Conservation (phyloP, 1,284 basidiomycete genomes). For the Cystobasidium sp. region DNA sequence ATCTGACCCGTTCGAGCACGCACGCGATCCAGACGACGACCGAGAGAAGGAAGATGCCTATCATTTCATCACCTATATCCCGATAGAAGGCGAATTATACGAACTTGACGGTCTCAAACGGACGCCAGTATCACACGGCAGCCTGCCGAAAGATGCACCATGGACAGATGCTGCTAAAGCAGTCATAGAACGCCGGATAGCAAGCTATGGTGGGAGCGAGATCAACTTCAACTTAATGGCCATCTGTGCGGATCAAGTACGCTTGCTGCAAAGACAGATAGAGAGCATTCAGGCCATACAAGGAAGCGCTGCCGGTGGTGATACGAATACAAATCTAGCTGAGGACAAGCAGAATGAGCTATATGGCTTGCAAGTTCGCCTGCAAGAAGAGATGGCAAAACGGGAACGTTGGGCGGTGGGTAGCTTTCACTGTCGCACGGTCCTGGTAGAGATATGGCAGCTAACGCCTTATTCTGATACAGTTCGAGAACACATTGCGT, state of each 20-base stretch:
- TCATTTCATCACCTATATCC: conserved; percentile 89
- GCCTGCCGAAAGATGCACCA: conserved; percentile 64
- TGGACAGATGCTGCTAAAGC: conserved; percentile 81
- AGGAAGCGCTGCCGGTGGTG: conserved; percentile 59
- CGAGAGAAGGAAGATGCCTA: conserved; percentile 69
- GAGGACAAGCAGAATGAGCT: conserved; percentile 61
- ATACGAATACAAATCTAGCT: conserved; percentile 62
- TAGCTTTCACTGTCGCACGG: conserved; percentile 41
- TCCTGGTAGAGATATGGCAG: conserved; percentile 43
- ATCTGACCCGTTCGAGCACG: conserved; percentile 61
- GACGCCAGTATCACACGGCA: conserved; percentile 76
- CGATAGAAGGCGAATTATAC: conserved; percentile 71
- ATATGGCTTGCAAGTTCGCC: conserved; percentile 33
- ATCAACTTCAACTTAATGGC: conserved; percentile 91
- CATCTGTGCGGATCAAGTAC: conserved; percentile 74
- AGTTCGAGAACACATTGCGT: conserved; percentile 81
- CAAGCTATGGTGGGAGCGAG: conserved; percentile 76
- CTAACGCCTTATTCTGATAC: conserved; percentile 4
- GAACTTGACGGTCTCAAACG: conserved; percentile 87
- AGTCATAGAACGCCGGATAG: conserved; percentile 80
- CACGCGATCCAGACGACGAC: conserved; percentile 68
- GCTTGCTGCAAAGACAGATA: conserved; percentile 67
- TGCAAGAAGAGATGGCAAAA: conserved; percentile 74
- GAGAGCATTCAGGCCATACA: conserved; percentile 58
- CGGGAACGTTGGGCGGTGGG: conserved; percentile 78